Percentiles rank a stretch among this genome's conserved stretches.
Evolutionary conservation across 768 basidiomycete species (phyloP).

Genomic region (Tulasnella sp.): DNA sequence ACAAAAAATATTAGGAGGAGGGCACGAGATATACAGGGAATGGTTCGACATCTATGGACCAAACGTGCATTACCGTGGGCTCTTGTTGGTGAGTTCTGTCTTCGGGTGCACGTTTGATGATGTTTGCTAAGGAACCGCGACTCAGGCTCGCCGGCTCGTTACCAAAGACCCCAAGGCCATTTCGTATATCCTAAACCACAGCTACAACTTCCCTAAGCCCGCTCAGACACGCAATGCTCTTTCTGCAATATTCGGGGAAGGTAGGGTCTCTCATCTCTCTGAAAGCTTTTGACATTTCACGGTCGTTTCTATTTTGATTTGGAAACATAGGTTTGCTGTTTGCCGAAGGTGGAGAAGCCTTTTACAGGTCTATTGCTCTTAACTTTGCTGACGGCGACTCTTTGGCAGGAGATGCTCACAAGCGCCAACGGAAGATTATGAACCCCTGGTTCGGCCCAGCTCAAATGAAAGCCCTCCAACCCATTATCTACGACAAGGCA

Average conservation of each 20-base stretch:
- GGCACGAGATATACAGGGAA: constrained; percentile 47
- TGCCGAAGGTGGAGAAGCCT: constrained; percentile 21
- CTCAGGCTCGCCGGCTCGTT: constrained; percentile 19
- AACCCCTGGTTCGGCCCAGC: constrained; percentile 69
- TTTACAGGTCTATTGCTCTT: not conserved
- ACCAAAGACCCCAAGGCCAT: constrained; percentile 32
- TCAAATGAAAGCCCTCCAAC: constrained; percentile 61
- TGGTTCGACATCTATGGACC: constrained; percentile 57
- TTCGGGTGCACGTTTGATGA: not conserved
- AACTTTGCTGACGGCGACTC: not conserved
- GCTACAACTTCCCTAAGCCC: constrained; percentile 33
- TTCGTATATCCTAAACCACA: constrained; percentile 28
- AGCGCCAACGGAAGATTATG: constrained; percentile 28
- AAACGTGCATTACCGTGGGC: constrained; percentile 51
- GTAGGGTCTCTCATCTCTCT: not conserved
- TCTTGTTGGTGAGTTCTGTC: constrained; percentile 43
- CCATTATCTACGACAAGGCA: constrained; percentile 61
- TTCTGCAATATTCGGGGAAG: constrained; percentile 24
- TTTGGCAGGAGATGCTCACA: constrained; percentile 21
- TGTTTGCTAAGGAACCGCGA: not conserved
- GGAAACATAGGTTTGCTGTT: constrained; percentile 24
- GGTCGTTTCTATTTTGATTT: not conserved
- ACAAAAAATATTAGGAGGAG: constrained; percentile 50
- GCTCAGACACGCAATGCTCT: not conserved
- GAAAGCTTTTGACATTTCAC: not conserved